These are phyloP conservation scores for Annulohypoxylon bovei DNA, from an alignment of 495 filamentous ascomycete species.

Conservation along the genomic window DNA sequence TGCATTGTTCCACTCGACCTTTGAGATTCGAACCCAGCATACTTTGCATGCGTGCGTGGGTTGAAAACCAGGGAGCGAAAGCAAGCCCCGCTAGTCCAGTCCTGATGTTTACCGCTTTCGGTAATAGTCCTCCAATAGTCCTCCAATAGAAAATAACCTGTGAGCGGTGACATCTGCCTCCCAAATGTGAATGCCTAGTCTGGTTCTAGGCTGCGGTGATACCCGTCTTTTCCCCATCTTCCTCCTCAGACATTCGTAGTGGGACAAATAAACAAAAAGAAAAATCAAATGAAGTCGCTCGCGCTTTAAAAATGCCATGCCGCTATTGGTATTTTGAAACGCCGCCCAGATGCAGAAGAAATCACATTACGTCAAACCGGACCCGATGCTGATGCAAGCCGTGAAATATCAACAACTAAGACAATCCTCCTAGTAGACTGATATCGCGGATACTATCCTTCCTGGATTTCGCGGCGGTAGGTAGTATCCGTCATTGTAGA, in stretches of 20 bases:
- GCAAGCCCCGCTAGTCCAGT: conserved; percentile 32
- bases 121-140: conserved; percentile 40
- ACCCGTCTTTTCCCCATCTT: conserved; percentile 26
- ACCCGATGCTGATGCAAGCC: conserved; percentile 42
- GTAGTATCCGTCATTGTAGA: conserved; percentile 72
- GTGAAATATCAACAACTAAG: conserved; percentile 37
- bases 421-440: conserved; percentile 53
- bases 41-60: conserved; percentile 17
- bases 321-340: conserved; percentile 55
- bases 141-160: conserved; percentile 41
- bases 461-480: conserved; percentile 60
- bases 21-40: conserved; percentile 26
- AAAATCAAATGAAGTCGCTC: conserved; percentile 46
- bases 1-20: conserved; percentile 36
- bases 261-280: conserved; percentile 33
- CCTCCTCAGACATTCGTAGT: conserved; percentile 20
- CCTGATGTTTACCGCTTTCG: conserved; percentile 43
- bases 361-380: conserved; percentile 42
- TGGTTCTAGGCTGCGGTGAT: conserved; percentile 33
- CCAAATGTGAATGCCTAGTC: conserved; percentile 20
- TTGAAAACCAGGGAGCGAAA: conserved; percentile 45
- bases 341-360: conserved; percentile 55
- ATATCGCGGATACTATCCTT: conserved; percentile 59
- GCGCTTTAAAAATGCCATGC: conserved; percentile 47
- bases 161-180: conserved; percentile 47